Conservation (phyloP, 805 yeast species). For the Candida fluviatilis region DNA sequence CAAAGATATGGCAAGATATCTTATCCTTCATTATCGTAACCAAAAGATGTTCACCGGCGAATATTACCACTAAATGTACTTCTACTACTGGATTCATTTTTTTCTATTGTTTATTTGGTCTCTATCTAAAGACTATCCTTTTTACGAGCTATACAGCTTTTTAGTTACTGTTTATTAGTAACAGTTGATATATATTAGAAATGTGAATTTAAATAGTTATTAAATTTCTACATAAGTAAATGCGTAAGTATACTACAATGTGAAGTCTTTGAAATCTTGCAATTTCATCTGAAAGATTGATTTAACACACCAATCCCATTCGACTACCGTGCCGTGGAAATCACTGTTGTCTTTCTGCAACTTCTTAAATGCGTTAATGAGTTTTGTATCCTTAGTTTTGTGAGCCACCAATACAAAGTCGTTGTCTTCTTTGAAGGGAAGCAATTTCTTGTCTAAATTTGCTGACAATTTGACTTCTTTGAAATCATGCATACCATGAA, state of each 20-base stretch:
- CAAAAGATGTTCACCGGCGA: too few species aligned
- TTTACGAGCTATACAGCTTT: not conserved
- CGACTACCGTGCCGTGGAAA: conserved; percentile 31
- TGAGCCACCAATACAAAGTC: conserved; percentile 23
- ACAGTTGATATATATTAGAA: not conserved
- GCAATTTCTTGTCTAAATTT: conserved; percentile 1
- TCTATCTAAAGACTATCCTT: not conserved
- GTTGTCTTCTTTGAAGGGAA: not conserved
- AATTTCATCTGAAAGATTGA: conserved; percentile 48
- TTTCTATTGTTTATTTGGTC: not conserved
- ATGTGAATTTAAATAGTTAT: not conserved
- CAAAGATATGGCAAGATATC: too few species aligned
- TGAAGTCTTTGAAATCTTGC: conserved; percentile 17
- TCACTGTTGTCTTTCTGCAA: conserved; percentile 2
- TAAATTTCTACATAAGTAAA: not conserved
- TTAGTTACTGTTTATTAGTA: not conserved
- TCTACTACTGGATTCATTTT: too few species aligned
- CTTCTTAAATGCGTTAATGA: conserved; percentile 18
- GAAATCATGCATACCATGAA: conserved; percentile 50
- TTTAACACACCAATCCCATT: conserved; percentile 64
- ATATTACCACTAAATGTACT: too few species aligned
- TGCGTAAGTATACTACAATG: conserved; percentile 9
- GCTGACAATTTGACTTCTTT: conserved; percentile 18
- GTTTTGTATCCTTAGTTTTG: conserved; percentile 33
- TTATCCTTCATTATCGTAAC: too few species aligned